phyloP scores from a whole-genome alignment of 108 stramenopile species.

The Pinguiococcus pyrenoidosus region DNA sequence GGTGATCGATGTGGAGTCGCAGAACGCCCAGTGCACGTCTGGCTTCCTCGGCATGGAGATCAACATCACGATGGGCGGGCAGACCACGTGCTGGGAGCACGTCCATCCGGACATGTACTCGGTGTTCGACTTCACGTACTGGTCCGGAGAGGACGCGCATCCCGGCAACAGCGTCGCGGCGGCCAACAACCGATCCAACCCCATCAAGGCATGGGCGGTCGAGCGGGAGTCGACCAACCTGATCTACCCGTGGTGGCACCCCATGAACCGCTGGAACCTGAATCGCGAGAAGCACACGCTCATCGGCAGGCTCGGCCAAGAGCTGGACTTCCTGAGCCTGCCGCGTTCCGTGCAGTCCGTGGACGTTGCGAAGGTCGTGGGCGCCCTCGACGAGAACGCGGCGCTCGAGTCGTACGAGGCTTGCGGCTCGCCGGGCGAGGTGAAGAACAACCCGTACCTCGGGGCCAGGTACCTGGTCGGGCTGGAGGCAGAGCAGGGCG shows the following conservation, averaged over 20 bases:
- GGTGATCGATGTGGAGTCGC: too few relatives aligned
- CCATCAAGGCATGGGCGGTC: too few relatives aligned
- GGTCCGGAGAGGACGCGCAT: slow-evolving; percentile 9
- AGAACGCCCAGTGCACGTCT: too few relatives aligned
- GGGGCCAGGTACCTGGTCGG: too few relatives aligned
- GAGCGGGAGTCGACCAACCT: too few relatives aligned
- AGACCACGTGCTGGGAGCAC: slow-evolving; percentile 41
- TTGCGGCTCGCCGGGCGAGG: slow-evolving; percentile 39
- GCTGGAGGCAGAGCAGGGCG: too few relatives aligned
- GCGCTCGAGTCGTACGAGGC: slow-evolving; percentile 12
- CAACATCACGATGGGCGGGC: too few relatives aligned
- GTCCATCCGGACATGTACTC: slow-evolving; percentile 31
- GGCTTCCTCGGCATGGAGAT: too few relatives aligned
- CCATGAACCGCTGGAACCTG: slow-evolving; percentile 6
- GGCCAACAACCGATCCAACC: neutral
- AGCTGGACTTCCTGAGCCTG: slow-evolving; percentile 10
- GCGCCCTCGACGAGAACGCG: slow-evolving; percentile 4
- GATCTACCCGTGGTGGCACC: slow-evolving; percentile 3
- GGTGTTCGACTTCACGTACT: slow-evolving; percentile 28
- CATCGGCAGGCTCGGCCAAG: slow-evolving; percentile 9
- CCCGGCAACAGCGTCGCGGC: neutral
- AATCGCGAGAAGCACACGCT: slow-evolving; percentile 10
- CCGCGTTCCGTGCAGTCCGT: slow-evolving; percentile 10
- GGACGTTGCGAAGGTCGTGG: slow-evolving; percentile 21
- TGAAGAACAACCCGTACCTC: slow-evolving; percentile 8